Percentiles rank a stretch among this genome's conserved stretches.
These are phyloP conservation scores for Scedosporium boydii DNA, from an alignment of 2,329 filamentous ascomycete species.

Conservation along the genomic window DNA sequence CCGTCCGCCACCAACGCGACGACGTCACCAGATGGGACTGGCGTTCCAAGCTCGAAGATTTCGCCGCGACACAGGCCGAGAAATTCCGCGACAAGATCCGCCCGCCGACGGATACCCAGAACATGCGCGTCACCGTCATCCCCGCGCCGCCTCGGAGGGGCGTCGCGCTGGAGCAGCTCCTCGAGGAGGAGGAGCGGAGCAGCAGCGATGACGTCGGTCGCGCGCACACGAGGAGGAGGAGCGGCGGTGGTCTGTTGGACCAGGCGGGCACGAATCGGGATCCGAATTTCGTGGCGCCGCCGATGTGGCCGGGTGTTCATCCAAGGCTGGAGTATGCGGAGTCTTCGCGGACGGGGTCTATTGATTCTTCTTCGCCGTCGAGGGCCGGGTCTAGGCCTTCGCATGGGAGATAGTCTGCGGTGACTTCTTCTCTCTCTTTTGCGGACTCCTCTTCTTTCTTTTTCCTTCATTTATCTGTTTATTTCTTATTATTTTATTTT, in stretches of 20 bases:
- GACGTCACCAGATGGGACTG: slow-evolving; percentile 42
- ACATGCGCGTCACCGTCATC: slow-evolving; percentile 49
- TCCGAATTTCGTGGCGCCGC: slow-evolving; percentile 16
- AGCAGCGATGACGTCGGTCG: neutral
- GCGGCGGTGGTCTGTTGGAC: neutral
- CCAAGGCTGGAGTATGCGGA: neutral
- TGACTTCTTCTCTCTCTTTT: neutral
- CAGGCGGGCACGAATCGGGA: neutral
- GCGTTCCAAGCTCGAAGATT: slow-evolving; percentile 47
- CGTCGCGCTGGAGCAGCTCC: slow-evolving; percentile 43
- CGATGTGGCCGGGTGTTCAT: slow-evolving; percentile 31
- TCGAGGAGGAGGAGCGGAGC: slow-evolving; percentile 39
- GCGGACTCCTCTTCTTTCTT: neutral
- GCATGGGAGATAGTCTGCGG: neutral
- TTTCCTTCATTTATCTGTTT: neutral
- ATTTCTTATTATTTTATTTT: too few relatives aligned
- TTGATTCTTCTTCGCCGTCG: neutral
- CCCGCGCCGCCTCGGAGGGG: slow-evolving; percentile 52
- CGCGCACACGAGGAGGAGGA: neutral
- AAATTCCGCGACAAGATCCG: slow-evolving; percentile 46
- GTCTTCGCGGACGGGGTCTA: neutral
- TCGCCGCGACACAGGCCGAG: slow-evolving; percentile 51
- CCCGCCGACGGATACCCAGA: slow-evolving; percentile 43
- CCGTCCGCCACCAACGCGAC: slow-evolving; percentile 13
- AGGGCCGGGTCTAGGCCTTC: neutral